Evolutionary conservation across 2,329 filamentous ascomycete genomes (phyloP).

Genomic region (Mycosphaerella sp.): DNA sequence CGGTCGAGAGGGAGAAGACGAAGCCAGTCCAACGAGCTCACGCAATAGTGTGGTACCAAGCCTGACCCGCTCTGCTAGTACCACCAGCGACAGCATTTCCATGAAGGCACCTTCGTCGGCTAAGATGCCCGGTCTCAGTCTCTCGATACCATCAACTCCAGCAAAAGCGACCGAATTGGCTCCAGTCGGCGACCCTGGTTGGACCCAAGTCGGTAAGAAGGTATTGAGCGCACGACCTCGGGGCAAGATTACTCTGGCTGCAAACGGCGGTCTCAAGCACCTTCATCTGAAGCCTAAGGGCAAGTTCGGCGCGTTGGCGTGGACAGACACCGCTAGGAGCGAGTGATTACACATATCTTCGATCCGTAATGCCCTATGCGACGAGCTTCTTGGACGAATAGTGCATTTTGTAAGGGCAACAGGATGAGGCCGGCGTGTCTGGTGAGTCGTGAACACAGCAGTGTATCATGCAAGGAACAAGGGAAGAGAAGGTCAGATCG

Average conservation of each 20-base stretch:
- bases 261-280: slow-evolving; percentile 23
- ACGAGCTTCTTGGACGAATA: neutral
- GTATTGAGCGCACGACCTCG: slow-evolving; percentile 9
- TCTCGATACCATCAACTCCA: neutral
- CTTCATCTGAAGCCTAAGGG: slow-evolving; percentile 18
- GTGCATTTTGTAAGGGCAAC: neutral
- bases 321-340: slow-evolving; percentile 10
- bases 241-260: slow-evolving; percentile 18
- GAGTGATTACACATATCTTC: slow-evolving; percentile 2
- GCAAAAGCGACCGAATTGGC: slow-evolving; percentile 1
- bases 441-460: too few relatives aligned
- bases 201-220: slow-evolving; percentile 22
- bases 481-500: too few relatives aligned
- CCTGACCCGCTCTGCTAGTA: slow-evolving; percentile 10
- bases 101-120: slow-evolving; percentile 11
- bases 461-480: too few relatives aligned
- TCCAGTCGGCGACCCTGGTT: slow-evolving; percentile 13
- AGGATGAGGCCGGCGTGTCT: neutral
- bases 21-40: slow-evolving; percentile 5
- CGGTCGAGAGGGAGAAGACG: slow-evolving; percentile 15
- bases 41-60: slow-evolving; percentile 16
- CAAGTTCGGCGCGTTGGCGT: slow-evolving; percentile 16
- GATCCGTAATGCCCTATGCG: neutral
- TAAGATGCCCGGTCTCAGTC: slow-evolving; percentile 6
- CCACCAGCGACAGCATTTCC: slow-evolving; percentile 5